These are phyloP conservation scores for Ophiocordyceps camponoti-leonardi DNA, from an alignment of 2,329 filamentous ascomycete genomes.

Conservation along the genomic window DNA sequence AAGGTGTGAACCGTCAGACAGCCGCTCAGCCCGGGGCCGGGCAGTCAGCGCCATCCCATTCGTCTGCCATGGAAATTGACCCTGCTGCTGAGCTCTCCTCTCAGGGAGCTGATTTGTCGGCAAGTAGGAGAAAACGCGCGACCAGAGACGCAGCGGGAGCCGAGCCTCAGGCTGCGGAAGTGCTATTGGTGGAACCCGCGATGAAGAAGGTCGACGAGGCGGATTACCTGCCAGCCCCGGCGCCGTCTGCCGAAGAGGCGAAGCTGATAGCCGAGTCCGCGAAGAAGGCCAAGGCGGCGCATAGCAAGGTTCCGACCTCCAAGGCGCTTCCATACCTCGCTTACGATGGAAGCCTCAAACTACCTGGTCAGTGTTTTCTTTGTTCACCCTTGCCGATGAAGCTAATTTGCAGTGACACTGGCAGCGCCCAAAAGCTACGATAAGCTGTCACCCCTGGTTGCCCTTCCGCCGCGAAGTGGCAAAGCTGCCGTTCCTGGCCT, in stretches of 20 bases:
- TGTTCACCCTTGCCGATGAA: background rate
- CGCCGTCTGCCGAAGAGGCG: conserved; percentile 15
- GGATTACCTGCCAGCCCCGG: conserved; percentile 13
- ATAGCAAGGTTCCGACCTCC: conserved; percentile 19
- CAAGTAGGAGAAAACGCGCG: conserved; percentile 21
- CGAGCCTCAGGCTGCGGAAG: conserved; percentile 11
- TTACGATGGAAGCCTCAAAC: conserved; percentile 20
- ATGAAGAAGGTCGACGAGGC: conserved; percentile 17
- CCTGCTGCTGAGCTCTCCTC: background rate
- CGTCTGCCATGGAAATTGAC: conserved; percentile 1
- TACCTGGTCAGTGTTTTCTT: conserved; percentile 13
- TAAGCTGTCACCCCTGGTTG: conserved; percentile 24
- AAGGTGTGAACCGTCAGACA: conserved; percentile 6
- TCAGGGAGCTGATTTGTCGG: conserved; percentile 6
- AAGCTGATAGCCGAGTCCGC: conserved; percentile 19
- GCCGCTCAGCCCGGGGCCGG: conserved; percentile 2
- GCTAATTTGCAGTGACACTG: background rate
- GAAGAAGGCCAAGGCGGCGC: conserved; percentile 19
- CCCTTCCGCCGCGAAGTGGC: conserved; percentile 20
- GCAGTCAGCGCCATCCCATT: background rate
- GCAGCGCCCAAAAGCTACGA: conserved; percentile 25
- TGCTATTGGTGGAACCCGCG: conserved; percentile 7
- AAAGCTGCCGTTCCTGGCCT: conserved; percentile 21
- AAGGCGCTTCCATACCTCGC: conserved; percentile 21
- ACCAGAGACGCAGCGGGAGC: conserved; percentile 12